Evolutionary conservation across 2,329 filamentous ascomycete species (phyloP), one percentile per base, ranked within the genome.

Genomic region (Chalaropsis ovoidea): DNA sequence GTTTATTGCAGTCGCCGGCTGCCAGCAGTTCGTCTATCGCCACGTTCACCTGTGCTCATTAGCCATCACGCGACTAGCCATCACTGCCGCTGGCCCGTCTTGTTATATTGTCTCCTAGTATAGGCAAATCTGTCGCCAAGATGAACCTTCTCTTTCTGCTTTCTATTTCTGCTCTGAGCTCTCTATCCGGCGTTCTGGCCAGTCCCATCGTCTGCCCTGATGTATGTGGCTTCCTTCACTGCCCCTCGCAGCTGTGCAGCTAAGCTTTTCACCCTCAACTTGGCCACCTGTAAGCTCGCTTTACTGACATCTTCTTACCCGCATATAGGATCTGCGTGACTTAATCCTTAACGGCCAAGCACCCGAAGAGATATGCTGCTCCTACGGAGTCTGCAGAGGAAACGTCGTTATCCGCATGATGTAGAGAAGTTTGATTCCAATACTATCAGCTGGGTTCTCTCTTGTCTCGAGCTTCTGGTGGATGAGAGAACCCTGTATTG

Each of bases 311-410:
- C 22, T 39, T 5, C 27, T 5, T 35, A n/a, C 31, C 41, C 19
- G 13, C 7, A 11, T 56, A 35, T 58, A 69, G 68, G 52, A 67
- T 15, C 19, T 68, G 15, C 61, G 75, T 63, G 77, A 78, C 68
- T 70, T 72, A 15, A 82, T 82, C 47, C 76, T 82, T 60, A 77
- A 73, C 35, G 79, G 80, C 64, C 71, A 76, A 35, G 73, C 80
- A 67, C 74, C 76, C 22, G 75, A 79, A n/a, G 77, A 80, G 35
- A 77, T 73, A 13, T 82, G 81, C 72, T 83, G 81, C 71, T 78
- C 78, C n/a, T 81, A 82, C 68, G 80, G 81, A 62, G 73, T 73
- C 42, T 82, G 80, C 72, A 78, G 79, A 65, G 77, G 77, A 64
- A 77, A 80, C 67, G 77, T 81, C 61, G 77, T 82, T 54, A 70